Evolutionary conservation across 306 rosid genomes (phyloP), one percentile per base, ranked within the genome.

Genomic region (Sicyos baderoa): DNA sequence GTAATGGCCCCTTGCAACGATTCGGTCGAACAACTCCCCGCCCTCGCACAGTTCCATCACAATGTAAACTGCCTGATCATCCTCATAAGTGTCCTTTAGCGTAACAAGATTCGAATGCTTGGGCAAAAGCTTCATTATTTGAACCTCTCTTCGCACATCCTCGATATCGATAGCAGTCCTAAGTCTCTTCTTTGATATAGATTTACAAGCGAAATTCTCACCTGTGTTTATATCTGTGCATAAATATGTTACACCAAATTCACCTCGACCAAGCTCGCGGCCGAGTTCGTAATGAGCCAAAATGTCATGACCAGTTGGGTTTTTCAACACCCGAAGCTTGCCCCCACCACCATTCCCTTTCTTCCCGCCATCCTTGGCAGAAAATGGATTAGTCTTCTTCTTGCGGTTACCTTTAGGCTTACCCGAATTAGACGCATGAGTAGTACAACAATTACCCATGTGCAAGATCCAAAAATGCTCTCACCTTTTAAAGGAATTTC

Each of bases 1-100:
- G 80, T 82, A 85, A 74, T 85, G 89, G 47, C 89, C 89, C 70
- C 89, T 76, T 0, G 89, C 77, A n/a, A 85, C 89, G 74, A 85
- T 85, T 44, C 89, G 82, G 61, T 85, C 89, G 2, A 85, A 85
- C 56, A 85, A 42, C 68, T 85, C 89, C 1, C 89, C 89, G 2
- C 89, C 89, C 60, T 82, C 89, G 9, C 89, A 85, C 66, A 82
- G 65, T 37, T 85, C 86, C 89, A 85, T 82, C 54, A 85, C 86
- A 54, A 85, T 85, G 57, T 85, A 86, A 70, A 85, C 86, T 1
- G 84, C 89, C 27, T 76, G 70, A 1, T 82, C 83, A 58, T 85
- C 89, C 72, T 85, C 89, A 19, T 53, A 85, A 6, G 83, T 75
- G 67, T 85, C 84, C 74, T 78, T 85, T 72, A 85, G 70, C 7